Evolutionary conservation across 2,329 filamentous ascomycete genomes (phyloP).

Genomic region (Torrubiella hemipterigena): DNA sequence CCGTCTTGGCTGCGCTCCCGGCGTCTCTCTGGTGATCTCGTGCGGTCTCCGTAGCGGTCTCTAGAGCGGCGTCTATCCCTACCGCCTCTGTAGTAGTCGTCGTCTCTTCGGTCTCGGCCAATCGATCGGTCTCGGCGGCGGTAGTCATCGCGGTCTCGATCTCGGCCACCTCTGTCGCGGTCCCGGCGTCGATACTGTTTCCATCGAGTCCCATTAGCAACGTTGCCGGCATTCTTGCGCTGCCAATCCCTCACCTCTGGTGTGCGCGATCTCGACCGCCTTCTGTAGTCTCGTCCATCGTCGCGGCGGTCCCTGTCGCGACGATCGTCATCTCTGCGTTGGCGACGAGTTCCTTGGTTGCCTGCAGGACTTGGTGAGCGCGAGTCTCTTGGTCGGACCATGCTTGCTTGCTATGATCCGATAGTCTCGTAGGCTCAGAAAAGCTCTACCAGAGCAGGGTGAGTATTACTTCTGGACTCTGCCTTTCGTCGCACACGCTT

Average conservation of each 20-base stretch:
- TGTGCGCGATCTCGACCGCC: constrained; percentile 50
- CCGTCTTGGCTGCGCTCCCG: constrained; percentile 53
- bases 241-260: constrained; percentile 41
- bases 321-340: constrained; percentile 48
- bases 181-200: constrained; percentile 42
- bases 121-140: constrained; percentile 54
- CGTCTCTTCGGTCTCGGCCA: constrained; percentile 51
- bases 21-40: constrained; percentile 46
- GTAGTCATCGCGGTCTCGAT: constrained; percentile 44
- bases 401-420: no score
- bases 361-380: constrained; percentile 92
- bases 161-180: constrained; percentile 42
- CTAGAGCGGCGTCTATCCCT: constrained; percentile 54
- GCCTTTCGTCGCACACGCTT: no score
- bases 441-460: no score
- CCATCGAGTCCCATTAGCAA: constrained; percentile 25
- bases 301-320: constrained; percentile 39
- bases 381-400: constrained; percentile 56
- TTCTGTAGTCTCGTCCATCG: constrained; percentile 37
- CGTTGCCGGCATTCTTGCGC: constrained; percentile 11
- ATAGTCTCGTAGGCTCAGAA: constrained; percentile 26
- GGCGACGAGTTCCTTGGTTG: constrained; percentile 62
- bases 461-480: no score
- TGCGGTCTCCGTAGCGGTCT: constrained; percentile 45
- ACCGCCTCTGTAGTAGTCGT: constrained; percentile 49